Evolutionary conservation across 495 filamentous ascomycete genomes (phyloP).

Genomic region (Hyphodiscus hymeniophilus): DNA sequence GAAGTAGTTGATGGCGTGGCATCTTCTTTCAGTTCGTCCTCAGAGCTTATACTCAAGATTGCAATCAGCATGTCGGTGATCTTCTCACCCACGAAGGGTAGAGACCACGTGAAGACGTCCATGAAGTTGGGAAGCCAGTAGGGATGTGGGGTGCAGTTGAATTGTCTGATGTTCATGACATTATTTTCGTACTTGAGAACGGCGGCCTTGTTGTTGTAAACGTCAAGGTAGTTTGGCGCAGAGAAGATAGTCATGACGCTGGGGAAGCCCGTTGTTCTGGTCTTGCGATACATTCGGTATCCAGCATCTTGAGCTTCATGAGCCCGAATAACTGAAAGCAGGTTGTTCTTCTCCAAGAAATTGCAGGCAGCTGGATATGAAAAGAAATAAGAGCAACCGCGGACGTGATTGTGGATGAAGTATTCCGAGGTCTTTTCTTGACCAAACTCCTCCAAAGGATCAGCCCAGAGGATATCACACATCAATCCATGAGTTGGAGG

Average conservation of each 20-base stretch:
- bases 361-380: constrained; percentile 97
- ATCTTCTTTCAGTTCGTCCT: constrained; percentile 88
- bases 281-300: constrained; percentile 99
- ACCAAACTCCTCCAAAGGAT: constrained; percentile 97
- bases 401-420: constrained; percentile 96
- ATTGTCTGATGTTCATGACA: constrained; percentile 99
- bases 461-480: constrained; percentile 99
- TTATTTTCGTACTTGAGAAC: constrained; percentile 99
- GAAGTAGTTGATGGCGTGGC: constrained; percentile 40
- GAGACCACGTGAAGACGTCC: constrained; percentile 99
- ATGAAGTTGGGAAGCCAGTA: constrained; percentile 99
- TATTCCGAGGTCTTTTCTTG: constrained; percentile 97
- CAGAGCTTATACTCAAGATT: constrained; percentile 94
- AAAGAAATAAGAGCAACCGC: constrained; percentile 98
- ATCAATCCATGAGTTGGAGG: constrained; percentile 95
- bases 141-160: constrained; percentile 98
- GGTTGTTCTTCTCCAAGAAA: constrained; percentile 97
- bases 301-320: constrained; percentile 98
- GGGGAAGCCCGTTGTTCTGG: constrained; percentile 92
- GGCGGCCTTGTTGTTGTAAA: constrained; percentile 99
- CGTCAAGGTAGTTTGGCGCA: constrained; percentile 94
- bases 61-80: constrained; percentile 99
- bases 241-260: constrained; percentile 99
- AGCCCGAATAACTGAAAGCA: constrained; percentile 95
- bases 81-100: constrained; percentile 98